Percentiles rank a stretch among this genome's conserved stretches.
These are phyloP conservation scores for Mayamaea pseudoterrestris DNA, from an alignment of 108 stramenopile species.

Conservation along the genomic window DNA sequence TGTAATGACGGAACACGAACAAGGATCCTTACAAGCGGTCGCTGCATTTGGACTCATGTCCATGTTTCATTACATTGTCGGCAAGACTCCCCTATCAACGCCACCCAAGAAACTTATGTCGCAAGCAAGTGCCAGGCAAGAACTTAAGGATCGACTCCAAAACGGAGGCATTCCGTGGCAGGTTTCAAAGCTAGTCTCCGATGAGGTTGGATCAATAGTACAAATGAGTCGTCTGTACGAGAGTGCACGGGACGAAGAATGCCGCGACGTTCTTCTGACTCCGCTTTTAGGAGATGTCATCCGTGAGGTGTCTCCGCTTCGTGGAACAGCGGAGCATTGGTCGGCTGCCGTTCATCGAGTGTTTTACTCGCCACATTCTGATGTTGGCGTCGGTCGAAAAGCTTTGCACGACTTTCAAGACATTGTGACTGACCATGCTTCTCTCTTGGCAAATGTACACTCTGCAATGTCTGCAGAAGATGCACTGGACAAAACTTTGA, in stretches of 20 bases:
- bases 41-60: conserved; percentile 21
- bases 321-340: conserved; percentile 6
- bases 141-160: conserved; percentile 6
- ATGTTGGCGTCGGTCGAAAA: background rate
- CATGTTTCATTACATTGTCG: background rate
- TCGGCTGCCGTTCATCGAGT: conserved; percentile 10
- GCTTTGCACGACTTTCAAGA: background rate
- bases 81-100: background rate
- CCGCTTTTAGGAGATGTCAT: background rate
- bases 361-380: background rate
- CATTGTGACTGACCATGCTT: conserved; percentile 3
- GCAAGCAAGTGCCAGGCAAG: background rate
- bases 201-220: conserved; percentile 1
- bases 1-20: conserved; percentile 20
- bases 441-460: background rate
- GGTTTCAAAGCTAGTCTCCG: conserved; percentile 8
- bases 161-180: conserved; percentile 11
- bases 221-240: conserved; percentile 2
- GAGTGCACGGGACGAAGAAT: background rate
- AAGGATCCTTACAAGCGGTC: conserved; percentile 11
- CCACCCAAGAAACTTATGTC: background rate
- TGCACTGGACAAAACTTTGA: background rate
- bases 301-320: background rate
- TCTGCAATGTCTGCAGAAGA: background rate
- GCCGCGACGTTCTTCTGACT: background rate